Base-by-base conservation (phyloP, 495 filamentous ascomycete species). In the Letharia columbiana region DNA sequence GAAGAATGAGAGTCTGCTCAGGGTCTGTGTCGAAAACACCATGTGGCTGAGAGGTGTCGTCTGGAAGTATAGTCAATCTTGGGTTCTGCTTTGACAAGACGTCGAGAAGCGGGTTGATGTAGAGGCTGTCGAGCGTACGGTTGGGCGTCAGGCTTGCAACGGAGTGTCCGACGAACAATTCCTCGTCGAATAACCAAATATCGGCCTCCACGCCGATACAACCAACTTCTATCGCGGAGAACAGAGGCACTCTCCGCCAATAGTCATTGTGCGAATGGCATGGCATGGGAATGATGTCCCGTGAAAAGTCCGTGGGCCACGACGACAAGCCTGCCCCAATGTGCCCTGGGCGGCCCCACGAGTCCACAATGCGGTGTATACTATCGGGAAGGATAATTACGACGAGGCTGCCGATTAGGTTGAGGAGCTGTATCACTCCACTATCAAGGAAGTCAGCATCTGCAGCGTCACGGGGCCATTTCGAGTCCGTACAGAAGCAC, bases 221-320 rank as follows among this genome's bases (percentile, higher is more conserved):
- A 31, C 92, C 90, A 50, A 82, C 85, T 68, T 82, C 82, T 12
- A 91, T 74, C 4, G 87, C 87, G 5, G 84, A 86, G 72, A 78
- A 88, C 1, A 90, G 77, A 0, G 92, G 92, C 5, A 91, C 82
- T 15, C 80, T 81, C 9, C 91, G 87, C 81, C 81, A 96, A 76
- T 96, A 96, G 77, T 96, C 92, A 72, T 96, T 96, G 75, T 96
- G 92, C 0, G 90, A 93, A 74, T 90, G 87, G 67, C 87, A 91
- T 7, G 78, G 81, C 54, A 89, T 83, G 0, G 91, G 90, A 0
- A 79, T 64, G 49, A 93, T 83, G 68, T 88, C 89, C 13, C 84
- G 81, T 8, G 89, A 86, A 69, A 91, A 87, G 75, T 91, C 87
- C 0, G 89, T 91, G 0, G 90, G 89, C 74, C 90, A 93, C 71